Base-by-base conservation (phyloP, 1,284 basidiomycete species). In the Leccinum laetum region DNA sequence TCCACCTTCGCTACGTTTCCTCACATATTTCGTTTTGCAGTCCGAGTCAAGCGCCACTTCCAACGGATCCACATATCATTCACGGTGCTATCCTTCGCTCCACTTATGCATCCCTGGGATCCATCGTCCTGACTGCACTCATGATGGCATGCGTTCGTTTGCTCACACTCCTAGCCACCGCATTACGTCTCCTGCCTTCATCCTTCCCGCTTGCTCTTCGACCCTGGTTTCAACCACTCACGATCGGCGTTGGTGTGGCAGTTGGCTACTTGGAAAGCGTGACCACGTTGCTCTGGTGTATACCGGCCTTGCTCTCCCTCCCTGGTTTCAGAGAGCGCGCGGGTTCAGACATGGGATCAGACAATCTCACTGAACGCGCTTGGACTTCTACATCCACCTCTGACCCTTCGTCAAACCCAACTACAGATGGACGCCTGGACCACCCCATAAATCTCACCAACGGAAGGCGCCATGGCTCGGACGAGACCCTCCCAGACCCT, bases 11-110 rank as follows among this genome's bases (percentile, higher is more conserved):
- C 56, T 59, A 16, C 52, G 41, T 58, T 60, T 21, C 55, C 53
- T 68, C 61, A 63, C 18, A 52, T 41, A 52, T 55, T 18, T 37
- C 37, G 4, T 29, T 53, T 21, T 65, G 18, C 67, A 91, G 89
- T 58, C 83, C 84, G 14, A 79, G 81, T 49, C 73, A 81, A 24
- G 78, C 81, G 0, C 86, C 84, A 13, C 82, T 81, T 8, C 83
- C 86, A 3, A 80, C 82, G 18, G 86, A 86, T 35, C 91, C 88
- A 5, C 88, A 89, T 66, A 84, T 88, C 4, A 91, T 94, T 32
- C 91, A 93, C 57, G 88, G 91, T 1, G 92, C 93, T 0, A 80
- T 95, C 35, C 84, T 87, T 59, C 89, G 96, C 7, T 87, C 95
- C 1, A 90, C 89, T 1, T 90, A 93, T 14, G 89, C 92, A 0